A percentile compares a stretch with the other conserved stretches of the same genome.
phyloP scores from a whole-genome alignment of 1,284 basidiomycete genomes.

The Lentinula novae-zelandiae region DNA sequence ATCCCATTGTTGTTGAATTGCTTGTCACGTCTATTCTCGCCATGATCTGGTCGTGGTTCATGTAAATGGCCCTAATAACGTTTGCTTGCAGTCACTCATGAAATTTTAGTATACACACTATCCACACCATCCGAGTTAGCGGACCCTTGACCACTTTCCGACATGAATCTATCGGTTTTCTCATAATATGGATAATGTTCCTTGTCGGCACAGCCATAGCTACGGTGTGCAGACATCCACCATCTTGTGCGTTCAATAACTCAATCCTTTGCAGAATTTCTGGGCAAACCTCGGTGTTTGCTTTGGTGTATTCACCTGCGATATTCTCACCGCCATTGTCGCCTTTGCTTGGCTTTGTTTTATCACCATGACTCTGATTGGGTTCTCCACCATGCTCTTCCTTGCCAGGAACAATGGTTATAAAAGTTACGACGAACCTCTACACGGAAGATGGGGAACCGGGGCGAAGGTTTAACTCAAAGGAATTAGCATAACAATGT shows the following conservation, averaged over 20 bases:
- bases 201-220: slow-evolving; percentile 33
- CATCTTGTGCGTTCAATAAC: not conserved
- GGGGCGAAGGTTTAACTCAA: slow-evolving; percentile 23
- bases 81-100: not conserved
- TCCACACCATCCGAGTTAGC: slow-evolving; percentile 8
- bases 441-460: slow-evolving; percentile 63
- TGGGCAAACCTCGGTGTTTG: slow-evolving; percentile 59
- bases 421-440: slow-evolving; percentile 49
- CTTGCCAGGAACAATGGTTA: slow-evolving; percentile 42
- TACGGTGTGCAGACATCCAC: not conserved
- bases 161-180: slow-evolving; percentile 24
- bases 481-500: not conserved
- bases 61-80: slow-evolving; percentile 20
- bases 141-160: slow-evolving; percentile 20
- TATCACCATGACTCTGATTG: slow-evolving; percentile 49
- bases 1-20: slow-evolving; percentile 31
- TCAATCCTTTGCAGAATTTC: slow-evolving; percentile 21
- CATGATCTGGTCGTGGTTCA: slow-evolving; percentile 26
- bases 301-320: slow-evolving; percentile 52
- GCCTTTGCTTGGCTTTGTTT: slow-evolving; percentile 72
- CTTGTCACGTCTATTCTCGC: slow-evolving; percentile 29
- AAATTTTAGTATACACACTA: slow-evolving; percentile 14
- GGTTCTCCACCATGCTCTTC: slow-evolving; percentile 50
- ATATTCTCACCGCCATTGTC: slow-evolving; percentile 61
- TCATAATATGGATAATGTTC: slow-evolving; percentile 32